A percentile compares a stretch with the other conserved stretches of the same genome.
These are phyloP conservation scores for Huiozyma naganishii DNA, from an alignment of 805 yeast genomes.

Conservation along the genomic window DNA sequence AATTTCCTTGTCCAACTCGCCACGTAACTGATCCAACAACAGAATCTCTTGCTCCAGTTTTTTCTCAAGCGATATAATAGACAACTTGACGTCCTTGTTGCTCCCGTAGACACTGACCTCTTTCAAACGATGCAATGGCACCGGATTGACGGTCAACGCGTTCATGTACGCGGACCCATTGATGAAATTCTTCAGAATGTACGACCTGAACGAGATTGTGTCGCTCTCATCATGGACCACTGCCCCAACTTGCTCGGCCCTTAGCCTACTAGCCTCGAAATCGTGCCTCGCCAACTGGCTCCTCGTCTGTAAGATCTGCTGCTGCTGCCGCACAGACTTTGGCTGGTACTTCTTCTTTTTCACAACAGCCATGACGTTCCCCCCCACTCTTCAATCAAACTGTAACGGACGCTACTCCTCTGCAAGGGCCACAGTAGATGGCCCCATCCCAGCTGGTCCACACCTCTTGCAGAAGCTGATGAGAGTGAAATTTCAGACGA, in stretches of 20 bases:
- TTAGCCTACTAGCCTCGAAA: constrained; percentile 16
- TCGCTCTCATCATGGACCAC: constrained; percentile 27
- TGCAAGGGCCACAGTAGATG: no score
- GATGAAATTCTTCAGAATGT: constrained; percentile 18
- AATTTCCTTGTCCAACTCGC: background rate
- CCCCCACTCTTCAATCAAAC: background rate
- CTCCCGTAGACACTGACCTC: constrained; percentile 8
- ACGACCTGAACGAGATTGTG: constrained; percentile 22
- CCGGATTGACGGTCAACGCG: constrained; percentile 15
- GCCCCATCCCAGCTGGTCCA: no score
- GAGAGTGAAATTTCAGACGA: no score
- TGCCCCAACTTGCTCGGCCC: constrained; percentile 19
- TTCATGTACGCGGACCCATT: constrained; percentile 15
- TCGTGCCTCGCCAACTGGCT: constrained; percentile 12
- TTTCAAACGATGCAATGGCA: constrained; percentile 14
- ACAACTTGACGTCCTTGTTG: background rate
- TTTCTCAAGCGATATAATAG: background rate
- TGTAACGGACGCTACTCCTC: no score
- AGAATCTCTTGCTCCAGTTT: constrained; percentile 1
- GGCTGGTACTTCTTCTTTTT: constrained; percentile 20
- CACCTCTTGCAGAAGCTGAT: no score
- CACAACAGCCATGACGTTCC: constrained; percentile 18
- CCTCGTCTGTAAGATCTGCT: constrained; percentile 1
- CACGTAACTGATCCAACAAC: background rate
- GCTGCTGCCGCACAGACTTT: constrained; percentile 10